Conservation (phyloP, 2,329 filamentous ascomycete genomes). For the Alternaria conjuncta region DNA sequence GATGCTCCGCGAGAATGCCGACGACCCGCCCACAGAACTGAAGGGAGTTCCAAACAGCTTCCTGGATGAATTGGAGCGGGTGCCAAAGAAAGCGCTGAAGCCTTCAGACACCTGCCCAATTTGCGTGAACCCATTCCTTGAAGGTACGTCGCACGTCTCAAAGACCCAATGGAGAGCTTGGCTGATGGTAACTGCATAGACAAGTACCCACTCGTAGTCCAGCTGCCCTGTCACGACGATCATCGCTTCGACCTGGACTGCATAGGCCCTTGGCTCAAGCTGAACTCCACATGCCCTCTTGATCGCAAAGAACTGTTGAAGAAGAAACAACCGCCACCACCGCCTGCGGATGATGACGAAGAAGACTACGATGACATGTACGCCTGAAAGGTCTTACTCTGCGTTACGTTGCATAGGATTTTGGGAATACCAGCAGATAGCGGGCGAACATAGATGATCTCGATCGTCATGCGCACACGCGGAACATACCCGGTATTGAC, state of each 20-base stretch:
- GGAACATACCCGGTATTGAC: neutral
- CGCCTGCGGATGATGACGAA: conserved; percentile 59
- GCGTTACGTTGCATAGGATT: conserved; percentile 11
- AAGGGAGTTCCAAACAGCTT: conserved; percentile 68
- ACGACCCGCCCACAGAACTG: conserved; percentile 65
- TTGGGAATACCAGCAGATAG: conserved; percentile 7
- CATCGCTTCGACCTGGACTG: conserved; percentile 71
- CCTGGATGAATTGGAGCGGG: conserved; percentile 65
- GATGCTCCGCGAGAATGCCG: conserved; percentile 61
- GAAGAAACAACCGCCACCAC: conserved; percentile 51
- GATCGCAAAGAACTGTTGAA: conserved; percentile 66
- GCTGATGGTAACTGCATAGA: conserved; percentile 47
- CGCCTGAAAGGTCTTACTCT: conserved; percentile 38
- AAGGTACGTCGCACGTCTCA: conserved; percentile 51
- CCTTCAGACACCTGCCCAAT: conserved; percentile 63
- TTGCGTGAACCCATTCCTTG: conserved; percentile 65
- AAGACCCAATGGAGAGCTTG: neutral
- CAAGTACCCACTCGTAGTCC: conserved; percentile 67
- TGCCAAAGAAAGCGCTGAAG: conserved; percentile 63
- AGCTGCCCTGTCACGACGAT: conserved; percentile 65
- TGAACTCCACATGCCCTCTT: conserved; percentile 69
- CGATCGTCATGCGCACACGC: neutral
- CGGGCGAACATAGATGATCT: neutral
- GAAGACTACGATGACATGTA: conserved; percentile 61
- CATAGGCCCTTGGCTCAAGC: conserved; percentile 68